These are phyloP conservation scores for Nakaseomyces sp. DNA, from an alignment of 1,139 yeast species.

Conservation along the genomic window DNA sequence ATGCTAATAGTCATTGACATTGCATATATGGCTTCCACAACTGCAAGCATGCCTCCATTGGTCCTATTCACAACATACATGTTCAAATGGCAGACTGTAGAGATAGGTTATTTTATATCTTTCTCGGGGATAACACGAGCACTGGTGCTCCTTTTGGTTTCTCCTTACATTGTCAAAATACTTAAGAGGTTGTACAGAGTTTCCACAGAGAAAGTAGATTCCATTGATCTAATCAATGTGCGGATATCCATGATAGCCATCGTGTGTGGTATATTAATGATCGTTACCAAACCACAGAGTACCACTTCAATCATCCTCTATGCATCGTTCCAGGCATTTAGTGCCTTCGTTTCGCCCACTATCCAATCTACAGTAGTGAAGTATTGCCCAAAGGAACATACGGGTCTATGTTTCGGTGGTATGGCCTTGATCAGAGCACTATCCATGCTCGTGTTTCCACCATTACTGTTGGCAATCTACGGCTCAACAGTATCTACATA, in stretches of 20 bases:
- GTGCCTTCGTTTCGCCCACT: slow-evolving; percentile 37
- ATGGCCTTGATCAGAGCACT: slow-evolving; percentile 39
- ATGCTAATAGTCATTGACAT: slow-evolving; percentile 43
- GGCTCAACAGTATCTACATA: slow-evolving; percentile 30
- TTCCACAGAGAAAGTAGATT: slow-evolving; percentile 38
- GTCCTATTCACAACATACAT: slow-evolving; percentile 49
- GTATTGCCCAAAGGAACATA: slow-evolving; percentile 37
- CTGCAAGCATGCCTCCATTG: slow-evolving; percentile 38
- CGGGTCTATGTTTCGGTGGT: slow-evolving; percentile 47
- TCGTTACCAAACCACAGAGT: slow-evolving; percentile 32
- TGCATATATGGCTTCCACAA: slow-evolving; percentile 29
- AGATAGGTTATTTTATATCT: slow-evolving; percentile 52
- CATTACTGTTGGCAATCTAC: slow-evolving; percentile 35
- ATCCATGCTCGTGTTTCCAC: slow-evolving; percentile 35
- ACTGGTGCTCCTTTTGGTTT: slow-evolving; percentile 35
- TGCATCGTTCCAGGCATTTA: slow-evolving; percentile 35
- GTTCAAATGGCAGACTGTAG: slow-evolving; percentile 52
- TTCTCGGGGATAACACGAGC: slow-evolving; percentile 42
- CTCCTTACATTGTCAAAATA: slow-evolving; percentile 37
- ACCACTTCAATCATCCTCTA: slow-evolving; percentile 9
- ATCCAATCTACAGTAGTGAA: slow-evolving; percentile 39
- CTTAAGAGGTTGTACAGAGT: slow-evolving; percentile 30
- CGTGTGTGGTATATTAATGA: slow-evolving; percentile 38
- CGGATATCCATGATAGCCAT: slow-evolving; percentile 29
- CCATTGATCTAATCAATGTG: slow-evolving; percentile 43